Conservation (phyloP, 768 basidiomycete genomes). For the Melanogaster broomeanus region DNA sequence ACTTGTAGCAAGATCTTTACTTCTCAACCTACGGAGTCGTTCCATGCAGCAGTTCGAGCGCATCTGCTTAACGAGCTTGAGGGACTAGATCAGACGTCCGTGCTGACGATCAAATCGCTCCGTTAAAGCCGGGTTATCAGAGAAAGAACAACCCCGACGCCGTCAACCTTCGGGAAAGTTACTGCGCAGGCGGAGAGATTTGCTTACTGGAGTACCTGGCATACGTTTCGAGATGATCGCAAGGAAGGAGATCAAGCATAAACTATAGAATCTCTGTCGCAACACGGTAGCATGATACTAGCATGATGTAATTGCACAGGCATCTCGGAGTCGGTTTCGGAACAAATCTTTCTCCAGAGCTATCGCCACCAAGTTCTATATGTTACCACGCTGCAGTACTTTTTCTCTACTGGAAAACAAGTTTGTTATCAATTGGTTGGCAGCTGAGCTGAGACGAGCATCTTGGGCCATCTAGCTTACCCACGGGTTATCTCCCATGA, state of each 20-base stretch:
- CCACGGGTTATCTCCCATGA: too few relatives aligned
- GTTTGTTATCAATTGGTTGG: too few relatives aligned
- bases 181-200: constrained; percentile 69
- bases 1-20: constrained; percentile 58
- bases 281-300: too few relatives aligned
- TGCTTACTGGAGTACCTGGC: constrained; percentile 57
- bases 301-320: too few relatives aligned
- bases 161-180: constrained; percentile 68
- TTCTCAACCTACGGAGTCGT: constrained; percentile 47
- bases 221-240: constrained; percentile 58
- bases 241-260: constrained; percentile 66
- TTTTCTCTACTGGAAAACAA: too few relatives aligned
- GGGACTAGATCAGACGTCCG: constrained; percentile 56
- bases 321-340: too few relatives aligned
- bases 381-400: too few relatives aligned
- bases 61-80: constrained; percentile 55
- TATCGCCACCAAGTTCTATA: too few relatives aligned
- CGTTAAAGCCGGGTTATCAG: constrained; percentile 56
- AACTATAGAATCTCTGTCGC: constrained; percentile 39
- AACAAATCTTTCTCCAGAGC: too few relatives aligned
- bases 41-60: constrained; percentile 53
- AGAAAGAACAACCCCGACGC: constrained; percentile 66
- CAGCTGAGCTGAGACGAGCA: too few relatives aligned
- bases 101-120: constrained; percentile 54
- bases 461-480: too few relatives aligned